phyloP scores from a whole-genome alignment of 441 rosid species.

The Arabidopsis lyrata region DNA sequence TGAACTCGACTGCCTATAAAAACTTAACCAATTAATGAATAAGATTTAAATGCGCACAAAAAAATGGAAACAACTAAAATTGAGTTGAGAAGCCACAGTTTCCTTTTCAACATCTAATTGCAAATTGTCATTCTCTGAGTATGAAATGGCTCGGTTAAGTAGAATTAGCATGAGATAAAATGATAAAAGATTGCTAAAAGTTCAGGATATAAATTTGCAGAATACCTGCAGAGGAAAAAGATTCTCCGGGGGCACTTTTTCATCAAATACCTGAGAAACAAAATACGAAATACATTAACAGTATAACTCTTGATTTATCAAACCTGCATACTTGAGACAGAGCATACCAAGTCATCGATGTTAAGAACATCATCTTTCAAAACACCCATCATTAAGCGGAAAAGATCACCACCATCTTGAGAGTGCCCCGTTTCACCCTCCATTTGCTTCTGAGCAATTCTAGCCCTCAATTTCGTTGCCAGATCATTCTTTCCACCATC shows the following conservation, averaged over 20 bases:
- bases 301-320: slow-evolving; percentile 12
- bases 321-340: slow-evolving; percentile 29
- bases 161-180: slow-evolving; percentile 6
- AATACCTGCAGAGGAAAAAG: slow-evolving; percentile 93
- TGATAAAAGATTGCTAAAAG: slow-evolving; percentile 7
- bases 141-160: slow-evolving; percentile 13
- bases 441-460: slow-evolving; percentile 94
- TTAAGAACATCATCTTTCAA: slow-evolving; percentile 93
- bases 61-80: slow-evolving; percentile 24
- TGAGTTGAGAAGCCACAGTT: slow-evolving; percentile 8
- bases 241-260: slow-evolving; percentile 80
- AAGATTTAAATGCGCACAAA: slow-evolving; percentile 23
- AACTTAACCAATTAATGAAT: slow-evolving; percentile 20
- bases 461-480: slow-evolving; percentile 90
- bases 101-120: slow-evolving; percentile 17
- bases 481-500: slow-evolving; percentile 90
- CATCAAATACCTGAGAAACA: slow-evolving; percentile 80
- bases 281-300: slow-evolving; percentile 26
- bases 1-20: slow-evolving; percentile 88
- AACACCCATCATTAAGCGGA: slow-evolving; percentile 91
- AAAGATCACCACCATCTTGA: slow-evolving; percentile 84
- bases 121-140: slow-evolving; percentile 7
- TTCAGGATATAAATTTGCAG: slow-evolving; percentile 10
- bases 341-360: slow-evolving; percentile 93
- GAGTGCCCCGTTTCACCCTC: slow-evolving; percentile 79